phyloP scores from a whole-genome alignment of 495 filamentous ascomycete species.

The Penicillium coffeae region DNA sequence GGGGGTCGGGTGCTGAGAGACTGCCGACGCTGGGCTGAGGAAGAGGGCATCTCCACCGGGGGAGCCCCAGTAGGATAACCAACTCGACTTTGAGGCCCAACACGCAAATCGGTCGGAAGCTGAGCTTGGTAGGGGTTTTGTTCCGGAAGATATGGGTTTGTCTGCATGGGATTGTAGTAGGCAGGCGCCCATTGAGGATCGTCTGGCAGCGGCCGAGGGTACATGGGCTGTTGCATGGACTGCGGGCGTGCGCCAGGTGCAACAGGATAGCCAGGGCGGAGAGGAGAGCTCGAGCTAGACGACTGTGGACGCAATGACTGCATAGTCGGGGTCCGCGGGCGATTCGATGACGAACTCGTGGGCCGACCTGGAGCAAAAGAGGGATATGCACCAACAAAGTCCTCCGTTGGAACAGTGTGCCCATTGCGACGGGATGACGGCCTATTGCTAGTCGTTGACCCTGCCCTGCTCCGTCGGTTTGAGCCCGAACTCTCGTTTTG shows the following conservation, averaged over 20 bases:
- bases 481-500: slow-evolving; percentile 36
- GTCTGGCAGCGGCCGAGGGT: slow-evolving; percentile 38
- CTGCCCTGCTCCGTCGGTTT: slow-evolving; percentile 12
- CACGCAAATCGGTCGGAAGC: slow-evolving; percentile 30
- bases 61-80: slow-evolving; percentile 11
- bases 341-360: slow-evolving; percentile 31
- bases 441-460: slow-evolving; percentile 7
- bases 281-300: slow-evolving; percentile 25
- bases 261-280: slow-evolving; percentile 28
- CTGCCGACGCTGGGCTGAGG: slow-evolving; percentile 9
- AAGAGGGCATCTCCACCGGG: slow-evolving; percentile 10
- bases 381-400: slow-evolving; percentile 26
- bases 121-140: slow-evolving; percentile 25
- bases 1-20: slow-evolving; percentile 7
- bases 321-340: slow-evolving; percentile 37
- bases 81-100: slow-evolving; percentile 22
- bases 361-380: slow-evolving; percentile 22
- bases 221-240: slow-evolving; percentile 25
- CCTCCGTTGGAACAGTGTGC: slow-evolving; percentile 10
- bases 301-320: slow-evolving; percentile 36
- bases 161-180: slow-evolving; percentile 34
- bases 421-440: slow-evolving; percentile 23
- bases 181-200: slow-evolving; percentile 45
- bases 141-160: slow-evolving; percentile 27
- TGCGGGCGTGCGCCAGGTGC: slow-evolving; percentile 26